These are phyloP conservation scores for Thyridium curvatum DNA, from an alignment of 2,329 filamentous ascomycete genomes.

Conservation along the genomic window DNA sequence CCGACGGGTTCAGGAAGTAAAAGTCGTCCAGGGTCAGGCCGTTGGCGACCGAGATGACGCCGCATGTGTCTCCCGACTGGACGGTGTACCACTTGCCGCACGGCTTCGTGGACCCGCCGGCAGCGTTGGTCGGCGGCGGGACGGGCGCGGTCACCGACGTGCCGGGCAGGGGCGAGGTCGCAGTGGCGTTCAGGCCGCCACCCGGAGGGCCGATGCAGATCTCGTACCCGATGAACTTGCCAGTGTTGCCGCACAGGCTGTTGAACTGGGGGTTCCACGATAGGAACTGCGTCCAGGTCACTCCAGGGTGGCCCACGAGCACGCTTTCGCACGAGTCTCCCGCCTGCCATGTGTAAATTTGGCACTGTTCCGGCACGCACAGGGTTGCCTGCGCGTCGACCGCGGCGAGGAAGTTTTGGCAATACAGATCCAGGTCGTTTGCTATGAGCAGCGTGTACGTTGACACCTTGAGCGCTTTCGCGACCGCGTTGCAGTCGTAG, in stretches of 20 bases:
- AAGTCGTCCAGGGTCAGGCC: conserved; percentile 2
- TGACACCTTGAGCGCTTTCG: no score
- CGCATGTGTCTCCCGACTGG: background rate
- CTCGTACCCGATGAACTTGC: background rate
- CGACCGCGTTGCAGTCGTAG: no score
- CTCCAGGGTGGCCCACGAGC: no score
- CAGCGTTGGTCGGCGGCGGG: background rate
- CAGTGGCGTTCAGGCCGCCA: background rate
- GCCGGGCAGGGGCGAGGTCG: no score
- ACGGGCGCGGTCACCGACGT: background rate
- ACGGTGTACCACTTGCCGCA: background rate
- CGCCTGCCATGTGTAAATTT: no score
- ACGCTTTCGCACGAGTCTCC: no score
- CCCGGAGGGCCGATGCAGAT: background rate
- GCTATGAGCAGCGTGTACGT: no score
- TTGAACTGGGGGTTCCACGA: background rate
- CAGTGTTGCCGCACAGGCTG: background rate
- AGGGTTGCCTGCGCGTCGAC: no score
- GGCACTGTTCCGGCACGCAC: no score
- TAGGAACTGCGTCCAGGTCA: background rate
- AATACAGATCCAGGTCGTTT: no score
- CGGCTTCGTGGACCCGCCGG: background rate
- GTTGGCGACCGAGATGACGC: background rate
- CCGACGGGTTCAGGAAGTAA: conserved; percentile 5
- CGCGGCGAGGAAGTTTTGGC: no score